Evolutionary conservation across 2,329 filamentous ascomycete genomes (phyloP).

Genomic region (Emergomyces africanus): DNA sequence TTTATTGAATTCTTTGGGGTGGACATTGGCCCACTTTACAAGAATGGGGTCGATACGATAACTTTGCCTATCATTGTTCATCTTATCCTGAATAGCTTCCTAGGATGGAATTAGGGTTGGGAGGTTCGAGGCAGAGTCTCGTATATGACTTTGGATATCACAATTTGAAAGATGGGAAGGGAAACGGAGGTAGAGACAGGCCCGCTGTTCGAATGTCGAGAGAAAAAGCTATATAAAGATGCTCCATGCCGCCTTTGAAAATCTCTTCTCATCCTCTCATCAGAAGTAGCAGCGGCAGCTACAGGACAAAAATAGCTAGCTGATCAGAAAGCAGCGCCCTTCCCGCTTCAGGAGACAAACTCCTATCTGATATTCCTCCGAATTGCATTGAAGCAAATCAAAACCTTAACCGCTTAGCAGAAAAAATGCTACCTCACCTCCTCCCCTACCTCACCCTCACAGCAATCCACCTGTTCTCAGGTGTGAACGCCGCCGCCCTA

Average conservation of each 20-base stretch:
- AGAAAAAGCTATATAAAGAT: background rate
- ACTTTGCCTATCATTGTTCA: background rate
- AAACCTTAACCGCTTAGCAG: too few relatives aligned
- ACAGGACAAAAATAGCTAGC: background rate
- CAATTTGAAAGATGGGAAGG: background rate
- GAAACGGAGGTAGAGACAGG: background rate
- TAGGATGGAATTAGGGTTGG: background rate
- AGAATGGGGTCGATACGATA: background rate
- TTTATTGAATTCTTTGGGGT: background rate
- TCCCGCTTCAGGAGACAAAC: background rate
- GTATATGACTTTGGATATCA: background rate
- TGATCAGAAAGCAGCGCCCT: background rate
- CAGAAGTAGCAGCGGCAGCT: background rate
- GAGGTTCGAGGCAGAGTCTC: background rate
- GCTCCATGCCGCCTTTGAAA: background rate
- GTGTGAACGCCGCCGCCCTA: background rate
- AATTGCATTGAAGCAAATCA: background rate
- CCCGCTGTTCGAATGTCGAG: background rate
- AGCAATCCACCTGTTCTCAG: background rate
- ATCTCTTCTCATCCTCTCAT: background rate
- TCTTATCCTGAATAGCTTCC: background rate
- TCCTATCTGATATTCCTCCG: background rate
- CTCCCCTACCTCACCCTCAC: background rate
- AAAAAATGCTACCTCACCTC: background rate
- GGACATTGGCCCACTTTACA: background rate